Evolutionary conservation across 2,329 filamentous ascomycete species (phyloP).

Genomic region (Chaetoscypha palmicola): DNA sequence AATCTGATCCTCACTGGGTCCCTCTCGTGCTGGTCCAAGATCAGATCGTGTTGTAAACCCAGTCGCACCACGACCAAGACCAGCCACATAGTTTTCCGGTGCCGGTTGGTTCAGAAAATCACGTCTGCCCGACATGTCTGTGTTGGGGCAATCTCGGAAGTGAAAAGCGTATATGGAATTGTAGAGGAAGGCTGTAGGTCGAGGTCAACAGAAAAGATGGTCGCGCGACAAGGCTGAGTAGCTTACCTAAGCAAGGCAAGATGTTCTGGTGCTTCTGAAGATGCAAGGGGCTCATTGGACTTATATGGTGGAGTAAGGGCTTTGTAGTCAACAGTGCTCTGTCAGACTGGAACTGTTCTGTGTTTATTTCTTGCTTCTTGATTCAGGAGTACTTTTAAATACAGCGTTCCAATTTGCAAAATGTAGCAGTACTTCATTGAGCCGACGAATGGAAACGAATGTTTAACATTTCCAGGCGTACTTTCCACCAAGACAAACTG

Average conservation of each 20-base stretch:
- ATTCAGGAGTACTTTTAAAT: too few relatives aligned
- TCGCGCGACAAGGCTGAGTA: background rate
- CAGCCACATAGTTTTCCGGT: constrained; percentile 85
- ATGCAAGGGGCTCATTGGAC: background rate
- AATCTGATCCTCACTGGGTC: constrained; percentile 95
- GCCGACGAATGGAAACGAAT: too few relatives aligned
- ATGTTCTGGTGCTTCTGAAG: background rate
- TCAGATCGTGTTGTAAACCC: constrained; percentile 97
- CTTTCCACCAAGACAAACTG: too few relatives aligned
- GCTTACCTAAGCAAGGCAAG: constrained; percentile 3
- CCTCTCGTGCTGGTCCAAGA: constrained; percentile 88
- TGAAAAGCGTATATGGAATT: background rate
- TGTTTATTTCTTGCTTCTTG: too few relatives aligned
- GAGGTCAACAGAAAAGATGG: too few relatives aligned
- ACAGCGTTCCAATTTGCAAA: too few relatives aligned
- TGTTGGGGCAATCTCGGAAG: background rate
- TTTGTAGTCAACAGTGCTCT: background rate
- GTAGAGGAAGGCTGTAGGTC: too few relatives aligned
- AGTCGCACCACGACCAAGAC: constrained; percentile 93
- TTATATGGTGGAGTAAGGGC: background rate
- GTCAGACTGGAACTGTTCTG: too few relatives aligned
- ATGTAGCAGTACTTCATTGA: too few relatives aligned
- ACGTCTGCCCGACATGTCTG: constrained; percentile 44
- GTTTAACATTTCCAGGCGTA: too few relatives aligned
- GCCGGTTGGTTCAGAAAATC: constrained; percentile 86